Conservation (phyloP, 768 basidiomycete species). For the Podaxis carcinomalis region DNA sequence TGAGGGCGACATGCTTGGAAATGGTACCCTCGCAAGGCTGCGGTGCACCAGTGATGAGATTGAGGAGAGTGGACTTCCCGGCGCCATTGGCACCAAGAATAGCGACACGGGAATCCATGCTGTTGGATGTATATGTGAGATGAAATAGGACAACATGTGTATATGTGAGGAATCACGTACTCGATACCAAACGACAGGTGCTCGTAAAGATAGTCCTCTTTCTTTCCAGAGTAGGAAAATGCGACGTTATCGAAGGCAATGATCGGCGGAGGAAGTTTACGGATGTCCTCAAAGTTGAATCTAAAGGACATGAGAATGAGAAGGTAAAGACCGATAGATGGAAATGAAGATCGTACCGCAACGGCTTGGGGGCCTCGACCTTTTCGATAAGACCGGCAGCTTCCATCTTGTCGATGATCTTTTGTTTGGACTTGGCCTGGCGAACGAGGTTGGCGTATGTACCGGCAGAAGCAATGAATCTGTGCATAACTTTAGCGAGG, state of each 20-base stretch:
- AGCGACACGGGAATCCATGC: conserved; percentile 91
- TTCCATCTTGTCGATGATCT: conserved; percentile 99
- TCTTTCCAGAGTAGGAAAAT: conserved; percentile 92
- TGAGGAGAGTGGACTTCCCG: conserved; percentile 50
- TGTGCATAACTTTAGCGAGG: conserved; percentile 21
- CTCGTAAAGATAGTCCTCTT: conserved; percentile 83
- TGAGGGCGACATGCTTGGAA: conserved; percentile 84
- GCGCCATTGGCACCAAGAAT: conserved; percentile 95
- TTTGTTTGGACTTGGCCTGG: conserved; percentile 99
- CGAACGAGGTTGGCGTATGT: conserved; percentile 98
- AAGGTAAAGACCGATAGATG: not conserved
- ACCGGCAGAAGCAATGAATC: conserved; percentile 99
- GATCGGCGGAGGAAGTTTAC: conserved; percentile 92
- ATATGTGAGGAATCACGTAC: conserved; percentile 34
- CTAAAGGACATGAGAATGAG: conserved; percentile 16
- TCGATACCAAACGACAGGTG: conserved; percentile 97
- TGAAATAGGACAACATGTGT: conserved; percentile 10
- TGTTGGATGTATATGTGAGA: conserved; percentile 30
- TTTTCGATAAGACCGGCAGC: conserved; percentile 96
- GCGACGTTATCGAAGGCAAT: conserved; percentile 95
- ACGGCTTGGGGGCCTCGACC: conserved; percentile 65
- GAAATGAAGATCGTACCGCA: conserved; percentile 36
- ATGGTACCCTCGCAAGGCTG: conserved; percentile 83
- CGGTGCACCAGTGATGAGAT: conserved; percentile 81
- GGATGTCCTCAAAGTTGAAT: conserved; percentile 96